These are phyloP conservation scores for Penicillium sp. DNA, from an alignment of 2,329 filamentous ascomycete genomes.

Conservation along the genomic window DNA sequence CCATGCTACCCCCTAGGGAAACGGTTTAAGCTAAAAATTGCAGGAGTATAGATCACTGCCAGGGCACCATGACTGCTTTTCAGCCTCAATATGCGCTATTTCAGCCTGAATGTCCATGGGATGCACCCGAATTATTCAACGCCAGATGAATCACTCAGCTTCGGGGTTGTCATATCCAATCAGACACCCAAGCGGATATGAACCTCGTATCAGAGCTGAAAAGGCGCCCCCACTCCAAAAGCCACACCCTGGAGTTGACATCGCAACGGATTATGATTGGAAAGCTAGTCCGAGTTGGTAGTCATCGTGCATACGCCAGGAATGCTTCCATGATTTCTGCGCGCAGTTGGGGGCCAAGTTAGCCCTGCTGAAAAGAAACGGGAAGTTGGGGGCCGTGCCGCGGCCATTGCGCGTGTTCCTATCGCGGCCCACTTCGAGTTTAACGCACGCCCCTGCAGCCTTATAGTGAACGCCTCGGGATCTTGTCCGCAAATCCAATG, in stretches of 20 bases:
- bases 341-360: not conserved
- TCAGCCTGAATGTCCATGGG: not conserved
- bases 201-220: conserved; percentile 17
- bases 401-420: conserved; percentile 8
- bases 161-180: not conserved
- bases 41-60: not conserved
- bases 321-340: conserved; percentile 3
- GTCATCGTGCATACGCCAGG: conserved; percentile 4
- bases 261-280: conserved; percentile 7
- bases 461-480: conserved; percentile 12
- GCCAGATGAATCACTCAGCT: not conserved
- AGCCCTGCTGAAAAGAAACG: conserved; percentile 9
- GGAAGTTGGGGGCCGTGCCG: conserved; percentile 18
- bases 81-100: not conserved
- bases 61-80: not conserved
- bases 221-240: not conserved
- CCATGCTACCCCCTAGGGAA: too few species aligned
- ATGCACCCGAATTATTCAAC: not conserved
- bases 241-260: not conserved
- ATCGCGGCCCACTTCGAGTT: conserved; percentile 8
- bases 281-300: conserved; percentile 2
- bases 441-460: conserved; percentile 25
- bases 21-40: not conserved
- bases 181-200: not conserved
- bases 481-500: conserved; percentile 5